Evolutionary conservation across 768 basidiomycete species (phyloP).

Genomic region (Naganishia kalamii): DNA sequence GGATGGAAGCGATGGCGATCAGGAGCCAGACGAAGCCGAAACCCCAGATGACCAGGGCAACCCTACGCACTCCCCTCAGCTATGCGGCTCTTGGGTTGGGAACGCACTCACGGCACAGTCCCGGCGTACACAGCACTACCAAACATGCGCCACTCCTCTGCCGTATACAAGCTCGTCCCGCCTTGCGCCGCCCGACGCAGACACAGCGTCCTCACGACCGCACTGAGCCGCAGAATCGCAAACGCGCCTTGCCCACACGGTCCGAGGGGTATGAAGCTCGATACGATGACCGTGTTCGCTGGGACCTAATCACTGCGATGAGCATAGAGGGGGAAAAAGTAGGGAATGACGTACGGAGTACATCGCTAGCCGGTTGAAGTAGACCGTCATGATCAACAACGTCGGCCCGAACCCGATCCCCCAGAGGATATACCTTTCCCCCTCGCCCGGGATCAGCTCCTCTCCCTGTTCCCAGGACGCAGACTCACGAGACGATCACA

Average conservation of each 20-base stretch:
- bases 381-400: slow-evolving; percentile 62
- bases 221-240: slow-evolving; percentile 38
- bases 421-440: slow-evolving; percentile 46
- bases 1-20: slow-evolving; percentile 31
- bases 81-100: neutral
- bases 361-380: slow-evolving; percentile 57
- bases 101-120: slow-evolving; percentile 20
- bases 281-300: neutral
- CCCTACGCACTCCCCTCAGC: neutral
- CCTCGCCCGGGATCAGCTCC: neutral
- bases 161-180: neutral
- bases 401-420: slow-evolving; percentile 58
- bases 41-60: slow-evolving; percentile 42
- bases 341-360: slow-evolving; percentile 8
- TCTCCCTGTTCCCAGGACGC: neutral
- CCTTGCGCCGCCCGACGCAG: neutral
- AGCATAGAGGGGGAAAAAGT: no score
- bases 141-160: slow-evolving; percentile 19
- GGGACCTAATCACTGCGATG: no score
- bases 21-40: slow-evolving; percentile 39
- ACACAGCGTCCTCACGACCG: slow-evolving; percentile 24
- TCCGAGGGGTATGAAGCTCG: slow-evolving; percentile 63
- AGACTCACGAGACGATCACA: slow-evolving; percentile 48
- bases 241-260: slow-evolving; percentile 61
- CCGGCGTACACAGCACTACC: slow-evolving; percentile 21